phyloP scores from a whole-genome alignment of 345 rosid species.

The Eutrema japonicum region DNA sequence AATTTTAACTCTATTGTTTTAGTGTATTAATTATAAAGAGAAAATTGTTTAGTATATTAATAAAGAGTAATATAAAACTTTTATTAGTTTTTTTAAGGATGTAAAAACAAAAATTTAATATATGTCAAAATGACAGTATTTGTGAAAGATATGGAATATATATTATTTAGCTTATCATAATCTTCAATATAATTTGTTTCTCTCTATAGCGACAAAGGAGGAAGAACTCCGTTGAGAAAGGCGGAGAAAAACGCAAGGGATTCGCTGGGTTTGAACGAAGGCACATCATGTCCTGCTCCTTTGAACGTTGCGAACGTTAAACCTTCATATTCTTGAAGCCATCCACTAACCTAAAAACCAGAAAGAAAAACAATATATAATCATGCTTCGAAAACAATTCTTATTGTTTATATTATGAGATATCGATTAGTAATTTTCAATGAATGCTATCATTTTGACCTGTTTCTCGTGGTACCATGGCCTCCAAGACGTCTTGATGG shows the following conservation, averaged over 20 bases:
- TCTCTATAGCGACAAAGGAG: slow-evolving; percentile 42
- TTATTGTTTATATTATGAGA: not conserved
- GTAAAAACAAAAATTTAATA: no score
- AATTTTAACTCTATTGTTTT: no score
- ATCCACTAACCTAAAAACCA: slow-evolving; percentile 73
- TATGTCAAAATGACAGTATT: no score
- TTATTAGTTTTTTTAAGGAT: no score
- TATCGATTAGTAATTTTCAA: not conserved
- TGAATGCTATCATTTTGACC: slow-evolving; percentile 45
- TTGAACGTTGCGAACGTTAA: slow-evolving; percentile 78
- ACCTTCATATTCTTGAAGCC: slow-evolving; percentile 89
- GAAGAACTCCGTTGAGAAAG: slow-evolving; percentile 60
- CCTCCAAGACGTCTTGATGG: slow-evolving; percentile 74
- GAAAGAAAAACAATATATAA: not conserved
- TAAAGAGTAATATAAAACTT: no score
- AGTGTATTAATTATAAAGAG: no score
- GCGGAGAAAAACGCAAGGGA: slow-evolving; percentile 75
- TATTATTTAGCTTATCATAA: not conserved
- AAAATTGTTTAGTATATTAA: no score
- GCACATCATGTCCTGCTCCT: slow-evolving; percentile 98
- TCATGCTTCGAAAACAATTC: not conserved
- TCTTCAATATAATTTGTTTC: not conserved
- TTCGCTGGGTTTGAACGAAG: slow-evolving; percentile 73
- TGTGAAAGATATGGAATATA: no score
- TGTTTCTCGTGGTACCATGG: slow-evolving; percentile 89